Conservation (phyloP, 73 alveolate species). For the Stentor roeselii region DNA sequence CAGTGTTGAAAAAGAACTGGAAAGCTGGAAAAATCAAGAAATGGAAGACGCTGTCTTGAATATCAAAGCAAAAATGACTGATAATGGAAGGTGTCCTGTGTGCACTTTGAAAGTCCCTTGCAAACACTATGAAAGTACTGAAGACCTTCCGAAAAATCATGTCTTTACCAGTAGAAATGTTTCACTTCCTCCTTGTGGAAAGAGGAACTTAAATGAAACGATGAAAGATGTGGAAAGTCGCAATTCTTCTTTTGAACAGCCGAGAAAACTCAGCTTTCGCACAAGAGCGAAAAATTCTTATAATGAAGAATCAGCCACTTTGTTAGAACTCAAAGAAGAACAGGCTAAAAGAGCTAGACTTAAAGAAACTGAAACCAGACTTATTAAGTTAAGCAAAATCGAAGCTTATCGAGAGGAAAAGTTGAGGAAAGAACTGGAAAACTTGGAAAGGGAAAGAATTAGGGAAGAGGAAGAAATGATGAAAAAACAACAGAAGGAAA, state of each 20-base stretch:
- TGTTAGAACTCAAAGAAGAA: not conserved
- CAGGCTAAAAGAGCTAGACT: not conserved
- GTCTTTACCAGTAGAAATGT: not conserved
- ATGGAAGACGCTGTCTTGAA: conserved; percentile 36
- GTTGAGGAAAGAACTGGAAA: conserved; percentile 19
- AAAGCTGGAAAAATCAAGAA: conserved; percentile 17
- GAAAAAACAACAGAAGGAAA: not conserved
- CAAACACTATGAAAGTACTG: conserved; percentile 40
- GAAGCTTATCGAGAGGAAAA: conserved; percentile 36
- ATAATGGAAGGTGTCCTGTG: conserved; percentile 49
- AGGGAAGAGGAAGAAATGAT: conserved; percentile 21
- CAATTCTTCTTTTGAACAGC: not conserved
- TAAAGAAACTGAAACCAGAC: conserved; percentile 1
- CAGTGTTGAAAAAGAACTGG: not conserved
- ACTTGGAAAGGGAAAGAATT: not conserved
- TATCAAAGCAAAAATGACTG: conserved; percentile 40
- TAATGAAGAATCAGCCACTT: conserved; percentile 27
- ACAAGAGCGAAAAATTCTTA: not conserved
- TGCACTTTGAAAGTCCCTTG: conserved; percentile 62
- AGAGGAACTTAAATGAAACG: not conserved
- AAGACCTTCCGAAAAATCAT: conserved; percentile 30
- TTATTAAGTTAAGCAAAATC: conserved; percentile 25
- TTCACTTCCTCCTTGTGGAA: not conserved
- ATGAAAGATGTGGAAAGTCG: conserved; percentile 23
- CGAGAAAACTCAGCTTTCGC: not conserved